Percentiles rank a stretch among this genome's conserved stretches.
Conservation (phyloP, 1,284 basidiomycete species). For the Mycena sp. region DNA sequence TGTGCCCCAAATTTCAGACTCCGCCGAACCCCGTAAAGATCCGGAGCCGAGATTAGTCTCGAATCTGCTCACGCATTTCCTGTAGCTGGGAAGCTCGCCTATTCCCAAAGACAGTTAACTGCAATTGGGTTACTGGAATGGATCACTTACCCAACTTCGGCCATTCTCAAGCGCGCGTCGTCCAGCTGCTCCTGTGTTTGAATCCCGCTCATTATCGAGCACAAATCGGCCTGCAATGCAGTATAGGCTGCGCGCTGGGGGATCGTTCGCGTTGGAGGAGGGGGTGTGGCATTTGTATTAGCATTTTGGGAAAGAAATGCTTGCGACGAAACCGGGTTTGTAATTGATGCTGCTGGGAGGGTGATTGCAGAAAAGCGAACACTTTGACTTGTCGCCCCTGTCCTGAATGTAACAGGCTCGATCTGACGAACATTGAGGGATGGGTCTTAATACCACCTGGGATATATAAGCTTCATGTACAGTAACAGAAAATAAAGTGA, state of each 20-base stretch:
- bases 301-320: no score
- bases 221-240: not conserved
- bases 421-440: not conserved
- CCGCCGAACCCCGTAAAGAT: no score
- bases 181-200: conserved; percentile 6
- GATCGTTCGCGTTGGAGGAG: not conserved
- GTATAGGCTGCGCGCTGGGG: not conserved
- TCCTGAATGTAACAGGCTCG: not conserved
- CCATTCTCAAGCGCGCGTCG: no score
- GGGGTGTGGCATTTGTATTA: no score
- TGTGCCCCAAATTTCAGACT: no score
- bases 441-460: not conserved
- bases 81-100: no score
- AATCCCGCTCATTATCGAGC: not conserved
- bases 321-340: conserved; percentile 1
- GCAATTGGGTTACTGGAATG: no score
- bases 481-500: not conserved
- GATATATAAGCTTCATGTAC: not conserved
- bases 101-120: no score
- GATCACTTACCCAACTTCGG: no score
- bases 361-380: not conserved
- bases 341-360: not conserved
- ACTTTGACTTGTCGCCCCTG: not conserved
- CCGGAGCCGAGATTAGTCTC: no score
- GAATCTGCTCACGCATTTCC: not conserved